phyloP scores from a whole-genome alignment of 768 basidiomycete genomes.

The Russula vinacea region DNA sequence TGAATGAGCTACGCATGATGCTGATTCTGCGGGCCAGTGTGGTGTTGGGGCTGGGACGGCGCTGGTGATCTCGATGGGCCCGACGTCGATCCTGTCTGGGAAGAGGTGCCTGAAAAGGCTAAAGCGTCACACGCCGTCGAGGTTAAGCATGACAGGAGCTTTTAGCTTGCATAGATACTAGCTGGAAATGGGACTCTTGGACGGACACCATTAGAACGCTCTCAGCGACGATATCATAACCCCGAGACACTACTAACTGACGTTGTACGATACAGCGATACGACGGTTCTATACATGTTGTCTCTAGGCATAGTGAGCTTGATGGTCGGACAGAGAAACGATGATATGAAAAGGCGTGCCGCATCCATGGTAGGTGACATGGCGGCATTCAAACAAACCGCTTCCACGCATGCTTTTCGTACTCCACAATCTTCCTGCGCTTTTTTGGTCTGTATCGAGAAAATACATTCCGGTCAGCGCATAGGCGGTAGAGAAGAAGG shows the following conservation, averaged over 20 bases:
- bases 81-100: constrained; percentile 98
- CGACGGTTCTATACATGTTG: constrained; percentile 11
- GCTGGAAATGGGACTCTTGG: not conserved
- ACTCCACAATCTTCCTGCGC: constrained; percentile 55
- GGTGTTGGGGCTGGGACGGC: constrained; percentile 99
- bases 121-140: constrained; percentile 54
- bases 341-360: not conserved
- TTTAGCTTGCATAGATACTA: constrained; percentile 7
- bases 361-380: not conserved
- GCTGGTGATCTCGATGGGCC: constrained; percentile 97
- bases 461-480: constrained; percentile 12
- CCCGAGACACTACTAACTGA: not conserved
- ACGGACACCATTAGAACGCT: constrained; percentile 3
- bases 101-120: constrained; percentile 68
- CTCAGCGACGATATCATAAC: constrained; percentile 8
- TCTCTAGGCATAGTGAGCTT: not conserved
- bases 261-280: constrained; percentile 17
- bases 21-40: constrained; percentile 52
- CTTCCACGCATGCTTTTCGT: constrained; percentile 81
- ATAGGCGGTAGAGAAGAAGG: not conserved
- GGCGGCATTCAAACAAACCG: constrained; percentile 43
- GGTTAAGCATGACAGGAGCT: constrained; percentile 64
- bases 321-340: not conserved
- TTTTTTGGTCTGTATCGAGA: constrained; percentile 46
- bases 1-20: not conserved